phyloP scores from a whole-genome alignment of 805 yeast species.

The Saccharomycopsis amapae region DNA sequence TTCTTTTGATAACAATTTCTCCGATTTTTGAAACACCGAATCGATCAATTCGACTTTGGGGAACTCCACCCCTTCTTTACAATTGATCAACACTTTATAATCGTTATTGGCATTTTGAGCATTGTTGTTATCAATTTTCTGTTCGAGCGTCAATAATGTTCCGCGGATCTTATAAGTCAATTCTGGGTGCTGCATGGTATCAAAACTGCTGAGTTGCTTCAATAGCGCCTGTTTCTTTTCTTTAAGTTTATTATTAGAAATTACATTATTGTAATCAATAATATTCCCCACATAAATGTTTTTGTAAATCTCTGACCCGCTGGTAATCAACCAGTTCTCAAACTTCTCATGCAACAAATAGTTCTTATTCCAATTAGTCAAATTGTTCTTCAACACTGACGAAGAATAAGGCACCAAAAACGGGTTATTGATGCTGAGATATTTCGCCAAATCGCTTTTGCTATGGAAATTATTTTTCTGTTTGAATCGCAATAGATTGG shows the following conservation, averaged over 20 bases:
- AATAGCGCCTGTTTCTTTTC: slow-evolving; percentile 11
- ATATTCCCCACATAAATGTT: slow-evolving; percentile 21
- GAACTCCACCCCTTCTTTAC: slow-evolving; percentile 21
- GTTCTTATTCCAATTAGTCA: slow-evolving; percentile 22
- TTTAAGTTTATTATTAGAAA: slow-evolving; percentile 15
- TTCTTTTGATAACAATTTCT: slow-evolving; percentile 12
- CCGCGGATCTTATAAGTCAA: slow-evolving; percentile 8
- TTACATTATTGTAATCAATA: slow-evolving; percentile 21
- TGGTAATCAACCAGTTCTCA: slow-evolving; percentile 22
- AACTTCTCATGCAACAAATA: slow-evolving; percentile 22
- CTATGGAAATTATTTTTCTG: slow-evolving; percentile 6
- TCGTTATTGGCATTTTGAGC: slow-evolving; percentile 3
- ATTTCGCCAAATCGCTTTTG: slow-evolving; percentile 13
- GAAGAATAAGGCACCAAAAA: slow-evolving; percentile 21
- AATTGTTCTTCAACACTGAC: slow-evolving; percentile 18
- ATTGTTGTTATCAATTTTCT: slow-evolving; percentile 14
- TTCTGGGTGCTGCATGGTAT: neutral
- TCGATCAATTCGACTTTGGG: slow-evolving; percentile 16
- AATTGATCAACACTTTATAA: slow-evolving; percentile 19
- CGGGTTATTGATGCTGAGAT: slow-evolving; percentile 15
- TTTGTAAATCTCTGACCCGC: slow-evolving; percentile 17
- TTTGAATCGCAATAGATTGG: neutral
- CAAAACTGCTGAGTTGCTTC: neutral
- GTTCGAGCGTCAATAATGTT: slow-evolving; percentile 10
- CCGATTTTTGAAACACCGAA: slow-evolving; percentile 11